Base-by-base conservation (phyloP, 257 asterid genomes). In the Nicotiana obtusifolia region DNA sequence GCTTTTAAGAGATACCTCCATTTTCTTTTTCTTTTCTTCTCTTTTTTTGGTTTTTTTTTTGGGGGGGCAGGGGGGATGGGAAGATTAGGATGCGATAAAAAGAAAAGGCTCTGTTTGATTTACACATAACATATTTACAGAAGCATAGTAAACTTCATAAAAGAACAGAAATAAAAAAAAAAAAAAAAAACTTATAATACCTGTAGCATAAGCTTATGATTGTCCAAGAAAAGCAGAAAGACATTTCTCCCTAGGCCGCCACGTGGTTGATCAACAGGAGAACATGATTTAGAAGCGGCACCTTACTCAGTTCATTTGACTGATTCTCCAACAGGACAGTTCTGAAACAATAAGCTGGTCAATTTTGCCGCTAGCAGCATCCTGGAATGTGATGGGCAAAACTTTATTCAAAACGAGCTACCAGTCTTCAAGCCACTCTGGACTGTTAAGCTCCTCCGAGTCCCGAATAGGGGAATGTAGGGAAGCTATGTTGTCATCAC, bases 351-450 rank as follows among this genome's bases (percentile, higher is more conserved):
- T 57, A 64, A 20, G 9, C 62, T 28, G 62, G 62, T 52, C 79
- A 59, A 26, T 26, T 68, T 71, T 33, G 73, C 15, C n/a, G 54
- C 35, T 64, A 49, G 78, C 64, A 35, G 19, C 62, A 54, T 49
- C 73, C 20, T 3, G 30, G 77, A 47, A 80, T 33, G 59, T 77
- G 71, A 44, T 75, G 26, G 61, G 9, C 73, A 37, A 64, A 56
- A 82, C n/a, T 37, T 35, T 37, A 24, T 14, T 56, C 47, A 30
- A 28, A 22, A 30, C 24, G 64, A 19, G 80, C 87, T 93, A 95
- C 97, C 98, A 95, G 80, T 91, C 97, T 80, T 93, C 92, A 65
- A 95, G 95, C 99, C 99, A 95, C 77, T 91, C 95, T 47, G 97
- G 91, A 41, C 89, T 86, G 86, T 90, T 88, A 16, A 92, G 87